phyloP scores from a whole-genome alignment of 148 eudicot species.

The Amaranthus palmeri region DNA sequence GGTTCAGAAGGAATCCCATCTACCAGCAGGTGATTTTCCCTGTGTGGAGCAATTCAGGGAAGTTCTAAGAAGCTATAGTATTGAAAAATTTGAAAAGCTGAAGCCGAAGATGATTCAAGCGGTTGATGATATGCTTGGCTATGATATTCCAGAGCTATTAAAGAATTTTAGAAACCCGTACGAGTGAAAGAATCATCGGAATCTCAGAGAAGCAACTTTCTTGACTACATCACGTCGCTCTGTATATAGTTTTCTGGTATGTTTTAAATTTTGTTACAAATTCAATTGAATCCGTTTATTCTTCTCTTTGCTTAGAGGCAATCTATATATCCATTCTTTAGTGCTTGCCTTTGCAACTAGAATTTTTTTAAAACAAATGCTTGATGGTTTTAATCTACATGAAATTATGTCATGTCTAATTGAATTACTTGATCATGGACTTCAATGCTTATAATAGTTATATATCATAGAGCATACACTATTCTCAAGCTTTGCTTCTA shows the following conservation, averaged over 20 bases:
- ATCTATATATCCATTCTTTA: constrained; percentile 7
- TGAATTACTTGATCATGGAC: not conserved
- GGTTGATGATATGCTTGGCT: constrained; percentile 85
- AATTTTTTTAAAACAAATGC: not conserved
- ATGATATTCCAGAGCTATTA: constrained; percentile 82
- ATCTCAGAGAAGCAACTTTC: not conserved
- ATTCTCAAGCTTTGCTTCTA: not conserved
- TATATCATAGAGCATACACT: not conserved
- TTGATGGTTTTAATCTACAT: not conserved
- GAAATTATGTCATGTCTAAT: not conserved
- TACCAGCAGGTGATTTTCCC: constrained; percentile 89
- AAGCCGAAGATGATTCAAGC: constrained; percentile 89
- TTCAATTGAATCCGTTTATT: not conserved
- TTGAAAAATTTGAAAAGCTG: constrained; percentile 83
- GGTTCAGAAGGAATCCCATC: constrained; percentile 78
- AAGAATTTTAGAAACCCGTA: constrained; percentile 83
- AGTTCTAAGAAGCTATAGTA: constrained; percentile 55
- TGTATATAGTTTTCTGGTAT: constrained; percentile 22
- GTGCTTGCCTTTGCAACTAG: not conserved
- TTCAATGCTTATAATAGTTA: not conserved
- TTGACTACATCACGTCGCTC: constrained; percentile 2
- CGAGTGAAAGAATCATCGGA: constrained; percentile 27
- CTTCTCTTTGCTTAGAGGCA: constrained; percentile 13
- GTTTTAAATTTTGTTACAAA: not conserved
- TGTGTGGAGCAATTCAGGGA: constrained; percentile 72